phyloP scores from a whole-genome alignment of 2,329 filamentous ascomycete genomes.

The Acarospora socialis region DNA sequence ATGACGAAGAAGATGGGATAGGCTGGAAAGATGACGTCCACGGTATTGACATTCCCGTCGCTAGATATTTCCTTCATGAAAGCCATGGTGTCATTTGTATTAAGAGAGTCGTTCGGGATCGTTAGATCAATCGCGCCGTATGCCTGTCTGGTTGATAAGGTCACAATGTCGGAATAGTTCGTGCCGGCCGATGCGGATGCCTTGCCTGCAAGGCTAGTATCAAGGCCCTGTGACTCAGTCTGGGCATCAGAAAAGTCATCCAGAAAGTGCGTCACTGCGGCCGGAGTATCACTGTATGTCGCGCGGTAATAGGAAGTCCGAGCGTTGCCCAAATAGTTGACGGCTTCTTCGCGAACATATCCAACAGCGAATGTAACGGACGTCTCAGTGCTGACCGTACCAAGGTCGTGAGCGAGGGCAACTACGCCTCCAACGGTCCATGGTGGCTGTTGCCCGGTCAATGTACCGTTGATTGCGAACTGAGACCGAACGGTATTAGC shows the following conservation, averaged over 20 bases:
- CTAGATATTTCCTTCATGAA: conserved; percentile 33
- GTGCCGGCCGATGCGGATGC: conserved; percentile 21
- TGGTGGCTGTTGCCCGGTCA: conserved; percentile 15
- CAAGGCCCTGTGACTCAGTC: conserved; percentile 22
- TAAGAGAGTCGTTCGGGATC: conserved; percentile 22
- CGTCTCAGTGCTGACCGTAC: conserved; percentile 16
- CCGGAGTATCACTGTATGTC: conserved; percentile 20
- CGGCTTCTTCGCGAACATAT: conserved; percentile 25
- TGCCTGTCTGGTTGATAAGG: conserved; percentile 27
- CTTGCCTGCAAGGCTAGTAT: conserved; percentile 19
- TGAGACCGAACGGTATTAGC: conserved; percentile 17
- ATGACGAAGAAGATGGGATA: conserved; percentile 31
- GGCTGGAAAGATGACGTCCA: conserved; percentile 30
- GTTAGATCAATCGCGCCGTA: conserved; percentile 29
- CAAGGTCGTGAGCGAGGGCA: conserved; percentile 28
- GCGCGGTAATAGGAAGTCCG: conserved; percentile 29
- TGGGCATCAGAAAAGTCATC: conserved; percentile 26
- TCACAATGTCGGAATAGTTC: conserved; percentile 29
- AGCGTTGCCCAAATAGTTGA: conserved; percentile 28
- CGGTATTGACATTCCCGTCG: conserved; percentile 29
- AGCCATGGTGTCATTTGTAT: conserved; percentile 21
- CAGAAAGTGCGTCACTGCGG: conserved; percentile 26
- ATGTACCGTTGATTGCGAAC: conserved; percentile 21
- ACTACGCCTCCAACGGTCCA: conserved; percentile 22
- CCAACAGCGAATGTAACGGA: conserved; percentile 30